Base-by-base conservation (phyloP, 176 grass and related monocot species). In the Bonia amplexicaulis region DNA sequence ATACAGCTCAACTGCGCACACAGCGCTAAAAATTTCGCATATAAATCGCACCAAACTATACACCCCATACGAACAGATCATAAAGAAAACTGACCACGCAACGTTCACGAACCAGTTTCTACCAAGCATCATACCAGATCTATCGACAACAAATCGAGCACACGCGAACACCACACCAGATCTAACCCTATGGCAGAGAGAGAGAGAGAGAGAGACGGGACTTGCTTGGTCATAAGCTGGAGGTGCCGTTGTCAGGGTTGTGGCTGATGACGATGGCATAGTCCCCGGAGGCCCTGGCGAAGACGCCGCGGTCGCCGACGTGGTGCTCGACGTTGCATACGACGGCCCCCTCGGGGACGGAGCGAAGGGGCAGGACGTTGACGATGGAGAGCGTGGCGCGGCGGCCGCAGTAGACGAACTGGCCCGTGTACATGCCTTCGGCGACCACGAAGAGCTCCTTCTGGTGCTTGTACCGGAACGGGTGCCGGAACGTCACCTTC, bases 261-360 rank as follows among this genome's bases (percentile, higher is more conserved):
- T 97, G 92, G 57, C 86, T 89, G 88, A 97, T 97, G 27, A 94
- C 92, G 73, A 97, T 91, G 51, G 95, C 95, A 65, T 97, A 97
- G 55, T 97, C 92, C 0, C 92, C 95, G 1, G 95, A 97, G 6
- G 57, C 54, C 65, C 95, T 88, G 41, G 95, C 92, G 7, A 97
- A 89, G 16, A 91, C 95, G 2, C 95, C 95, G 3, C 95, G 95
- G 78, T 97, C 95, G 1, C 95, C 95, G 20, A 97, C 92, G n/a
- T 94, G 95, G 87, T 97, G 92, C 87, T 97, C 92, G 4, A 97
- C 92, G 80, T 97, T 97, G 85, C 95, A 97, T 29, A 97, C 87
- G 22, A 97, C 95, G 4, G 88, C 92, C 3, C 92, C 95, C 84
- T 97, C 95, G 1, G 95, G 95, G 7, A 97, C 88, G 23, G 86